Evolutionary conservation across 805 yeast species (phyloP).

Genomic region (Saccharomyces paradoxus): DNA sequence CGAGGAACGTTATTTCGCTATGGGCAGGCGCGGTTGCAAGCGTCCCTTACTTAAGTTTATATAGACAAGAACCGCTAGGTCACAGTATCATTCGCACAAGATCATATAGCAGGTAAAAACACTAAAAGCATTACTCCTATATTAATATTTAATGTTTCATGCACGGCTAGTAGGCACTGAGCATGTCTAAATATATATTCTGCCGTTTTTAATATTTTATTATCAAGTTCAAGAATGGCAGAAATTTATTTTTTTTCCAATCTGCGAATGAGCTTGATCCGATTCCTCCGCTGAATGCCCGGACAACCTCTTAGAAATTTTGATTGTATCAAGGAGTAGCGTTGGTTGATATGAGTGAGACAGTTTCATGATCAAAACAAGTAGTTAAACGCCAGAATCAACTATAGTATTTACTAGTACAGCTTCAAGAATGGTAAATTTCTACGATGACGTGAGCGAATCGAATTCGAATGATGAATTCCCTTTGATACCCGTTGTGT

Average conservation of each 20-base stretch:
- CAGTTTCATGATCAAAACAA: background rate
- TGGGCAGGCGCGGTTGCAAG: background rate
- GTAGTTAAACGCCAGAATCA: background rate
- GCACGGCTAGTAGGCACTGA: background rate
- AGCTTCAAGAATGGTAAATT: background rate
- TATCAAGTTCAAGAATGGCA: background rate
- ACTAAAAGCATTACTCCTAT: background rate
- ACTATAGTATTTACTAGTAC: background rate
- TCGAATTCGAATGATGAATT: slow-evolving; percentile 1
- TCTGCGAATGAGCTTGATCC: background rate
- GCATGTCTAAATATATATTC: background rate
- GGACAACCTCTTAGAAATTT: background rate
- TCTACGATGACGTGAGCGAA: background rate
- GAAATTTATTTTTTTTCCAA: background rate
- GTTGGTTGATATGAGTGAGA: background rate
- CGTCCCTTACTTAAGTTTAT: background rate
- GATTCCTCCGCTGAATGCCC: background rate
- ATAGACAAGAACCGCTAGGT: background rate
- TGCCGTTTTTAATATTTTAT: background rate
- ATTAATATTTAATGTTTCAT: background rate
- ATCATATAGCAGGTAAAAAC: background rate
- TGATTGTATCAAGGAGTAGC: background rate
- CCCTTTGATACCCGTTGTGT: slow-evolving; percentile 4
- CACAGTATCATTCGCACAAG: background rate
- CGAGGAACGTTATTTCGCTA: background rate